Percentiles rank a stretch among this genome's conserved stretches.
phyloP scores from a whole-genome alignment of 2,329 filamentous ascomycete species.

The Pseudonectria foliicola region DNA sequence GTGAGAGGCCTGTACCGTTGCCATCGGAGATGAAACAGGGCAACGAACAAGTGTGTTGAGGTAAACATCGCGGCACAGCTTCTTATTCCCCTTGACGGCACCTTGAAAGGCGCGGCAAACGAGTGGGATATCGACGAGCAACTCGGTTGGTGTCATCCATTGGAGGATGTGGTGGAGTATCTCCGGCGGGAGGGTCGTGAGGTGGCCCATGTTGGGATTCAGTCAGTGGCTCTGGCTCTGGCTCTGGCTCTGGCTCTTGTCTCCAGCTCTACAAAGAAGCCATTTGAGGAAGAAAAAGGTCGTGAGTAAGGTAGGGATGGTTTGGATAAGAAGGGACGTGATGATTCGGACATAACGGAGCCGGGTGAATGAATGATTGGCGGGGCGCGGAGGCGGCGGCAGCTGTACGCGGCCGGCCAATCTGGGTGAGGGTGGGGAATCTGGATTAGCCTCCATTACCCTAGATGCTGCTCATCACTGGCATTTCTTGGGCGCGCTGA shows the following conservation, averaged over 20 bases:
- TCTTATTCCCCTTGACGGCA: constrained; percentile 49
- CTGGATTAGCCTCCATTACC: too few relatives aligned
- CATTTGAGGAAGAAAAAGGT: background rate
- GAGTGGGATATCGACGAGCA: constrained; percentile 40
- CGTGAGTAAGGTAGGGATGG: constrained; percentile 6
- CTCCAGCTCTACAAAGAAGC: constrained; percentile 3
- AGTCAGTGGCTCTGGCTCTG: background rate
- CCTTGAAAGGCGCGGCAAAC: constrained; percentile 46
- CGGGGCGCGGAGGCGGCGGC: constrained; percentile 8
- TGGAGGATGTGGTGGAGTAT: constrained; percentile 55
- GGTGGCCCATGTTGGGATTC: constrained; percentile 7
- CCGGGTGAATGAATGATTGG: constrained; percentile 2
- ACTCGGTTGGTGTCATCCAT: constrained; percentile 48
- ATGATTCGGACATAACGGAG: constrained; percentile 11
- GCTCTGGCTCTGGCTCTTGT: background rate
- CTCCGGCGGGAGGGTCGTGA: constrained; percentile 47
- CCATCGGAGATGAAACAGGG: background rate
- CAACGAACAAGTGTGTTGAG: constrained; percentile 44
- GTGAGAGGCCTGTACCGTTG: too few relatives aligned
- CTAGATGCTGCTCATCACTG: too few relatives aligned
- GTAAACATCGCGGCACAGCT: constrained; percentile 58
- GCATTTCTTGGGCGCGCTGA: too few relatives aligned
- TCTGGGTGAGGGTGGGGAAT: background rate
- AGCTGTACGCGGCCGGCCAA: background rate
- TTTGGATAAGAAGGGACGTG: constrained; percentile 5